phyloP scores from a whole-genome alignment of 1,284 basidiomycete genomes.

The Salmacisia buchloeana region DNA sequence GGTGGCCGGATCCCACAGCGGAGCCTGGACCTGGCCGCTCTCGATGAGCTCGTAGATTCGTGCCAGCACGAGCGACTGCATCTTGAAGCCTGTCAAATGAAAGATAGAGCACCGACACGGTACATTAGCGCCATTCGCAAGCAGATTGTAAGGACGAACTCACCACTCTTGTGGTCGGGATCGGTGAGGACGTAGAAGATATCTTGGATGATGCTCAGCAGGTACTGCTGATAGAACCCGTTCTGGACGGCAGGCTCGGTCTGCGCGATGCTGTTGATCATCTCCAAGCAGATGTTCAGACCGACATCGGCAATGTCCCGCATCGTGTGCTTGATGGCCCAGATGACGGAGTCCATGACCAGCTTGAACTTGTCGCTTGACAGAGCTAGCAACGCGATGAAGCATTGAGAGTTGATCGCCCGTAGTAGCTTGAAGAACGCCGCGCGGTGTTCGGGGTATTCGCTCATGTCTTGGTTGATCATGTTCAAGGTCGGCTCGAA shows the following conservation, averaged over 20 bases:
- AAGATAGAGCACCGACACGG: neutral
- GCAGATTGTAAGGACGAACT: conserved; percentile 14
- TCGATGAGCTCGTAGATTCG: conserved; percentile 91
- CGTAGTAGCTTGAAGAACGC: conserved; percentile 96
- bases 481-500: conserved; percentile 96
- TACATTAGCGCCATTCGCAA: neutral
- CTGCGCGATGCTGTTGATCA: conserved; percentile 88
- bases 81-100: conserved; percentile 43
- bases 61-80: conserved; percentile 59
- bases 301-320: conserved; percentile 96
- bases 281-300: conserved; percentile 72
- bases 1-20: conserved; percentile 76
- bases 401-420: conserved; percentile 89
- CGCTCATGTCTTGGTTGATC: conserved; percentile 98
- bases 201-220: conserved; percentile 87
- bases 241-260: conserved; percentile 73
- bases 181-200: conserved; percentile 97
- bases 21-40: conserved; percentile 71
- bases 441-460: conserved; percentile 94
- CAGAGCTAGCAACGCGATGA: conserved; percentile 85
- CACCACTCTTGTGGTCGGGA: conserved; percentile 91
- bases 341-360: conserved; percentile 96
- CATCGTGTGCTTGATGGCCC: conserved; percentile 99
- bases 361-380: conserved; percentile 92
- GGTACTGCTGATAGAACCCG: conserved; percentile 84